Evolutionary conservation across 1,284 basidiomycete species (phyloP).

Genomic region (Takashimella koratensis): DNA sequence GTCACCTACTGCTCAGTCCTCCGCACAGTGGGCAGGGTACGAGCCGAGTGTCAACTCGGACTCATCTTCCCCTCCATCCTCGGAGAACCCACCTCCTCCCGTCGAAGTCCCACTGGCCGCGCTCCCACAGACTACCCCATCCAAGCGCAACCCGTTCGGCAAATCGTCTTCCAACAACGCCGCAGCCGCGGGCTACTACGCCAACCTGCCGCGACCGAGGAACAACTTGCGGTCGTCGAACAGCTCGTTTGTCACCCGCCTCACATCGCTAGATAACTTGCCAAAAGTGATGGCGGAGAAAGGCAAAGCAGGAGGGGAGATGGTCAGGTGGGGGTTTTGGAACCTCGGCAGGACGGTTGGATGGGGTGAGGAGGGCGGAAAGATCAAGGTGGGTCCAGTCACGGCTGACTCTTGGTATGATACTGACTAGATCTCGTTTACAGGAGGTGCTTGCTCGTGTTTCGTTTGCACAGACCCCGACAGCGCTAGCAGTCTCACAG

Average conservation of each 20-base stretch:
- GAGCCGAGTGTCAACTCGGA: constrained; percentile 25
- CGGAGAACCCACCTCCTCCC: constrained; percentile 13
- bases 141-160: constrained; percentile 23
- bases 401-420: not conserved
- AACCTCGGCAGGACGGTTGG: constrained; percentile 73
- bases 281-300: constrained; percentile 61
- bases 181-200: not conserved
- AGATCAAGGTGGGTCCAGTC: constrained; percentile 62
- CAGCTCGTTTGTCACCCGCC: constrained; percentile 80
- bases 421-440: constrained; percentile 3
- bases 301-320: constrained; percentile 68
- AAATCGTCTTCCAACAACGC: constrained; percentile 17
- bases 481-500: constrained; percentile 81
- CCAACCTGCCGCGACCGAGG: constrained; percentile 61
- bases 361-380: constrained; percentile 75
- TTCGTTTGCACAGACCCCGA: constrained; percentile 79
- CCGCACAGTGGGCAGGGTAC: constrained; percentile 14
- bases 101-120: constrained; percentile 22
- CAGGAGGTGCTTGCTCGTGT: constrained; percentile 83
- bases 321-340: constrained; percentile 72
- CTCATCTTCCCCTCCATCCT: constrained; percentile 14
- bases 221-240: constrained; percentile 82
- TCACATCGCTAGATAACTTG: constrained; percentile 74
- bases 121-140: constrained; percentile 15
- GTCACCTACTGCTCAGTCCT: not conserved